Evolutionary conservation across 2,329 filamentous ascomycete species (phyloP), one percentile per base, ranked within the genome.

Genomic region (Beauveria rudraprayagi): DNA sequence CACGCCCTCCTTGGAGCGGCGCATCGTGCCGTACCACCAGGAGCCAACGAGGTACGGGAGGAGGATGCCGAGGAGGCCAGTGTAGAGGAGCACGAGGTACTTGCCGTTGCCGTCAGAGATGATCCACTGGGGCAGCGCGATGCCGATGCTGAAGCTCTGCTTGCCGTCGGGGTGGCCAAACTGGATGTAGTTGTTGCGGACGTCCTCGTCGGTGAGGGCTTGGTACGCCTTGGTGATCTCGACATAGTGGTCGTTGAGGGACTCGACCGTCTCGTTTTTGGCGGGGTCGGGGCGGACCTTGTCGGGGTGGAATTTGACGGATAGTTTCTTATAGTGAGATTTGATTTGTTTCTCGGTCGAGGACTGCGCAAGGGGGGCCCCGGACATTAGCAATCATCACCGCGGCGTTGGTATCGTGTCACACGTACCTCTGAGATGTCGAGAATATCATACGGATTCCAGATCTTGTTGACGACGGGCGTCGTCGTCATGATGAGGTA

Each of bases 181-280:
- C 74, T 96, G 90, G 58, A 96, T 87, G 75, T 90, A 99, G 79
- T 99, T 99, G 77, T 96, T 96, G 70, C 94, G 90, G 63, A 97
- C 84, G 47, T 97, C 94, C 76, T 99, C 95, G 71, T 99, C 94
- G 5, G 95, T 99, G 54, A 99, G 83, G 3, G 94, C 89, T 77
- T 99, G 96, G 83, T 97, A 99, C 7, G 94, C 94, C 79, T 99
- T 99, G 67, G 91, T 94, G 69, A 97, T 84, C 71, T 97, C 92
- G 61, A 97, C 92, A 78, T 94, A 99, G 73, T 87, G 83, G 63
- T 92, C 83, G 75, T 94, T 99, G 68, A 97, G 83, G 19, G 79
- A 82, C 67, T 97, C 92, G 60, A 86, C 68, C 1, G 94, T 99
- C 75, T 96, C 86, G 76, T 99, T 99, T 78, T 92, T 94, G 65